Percentiles rank a stretch among this genome's conserved stretches.
These are phyloP conservation scores for Setomelanomma holmii DNA, from an alignment of 2,329 filamentous ascomycete species.

Conservation along the genomic window DNA sequence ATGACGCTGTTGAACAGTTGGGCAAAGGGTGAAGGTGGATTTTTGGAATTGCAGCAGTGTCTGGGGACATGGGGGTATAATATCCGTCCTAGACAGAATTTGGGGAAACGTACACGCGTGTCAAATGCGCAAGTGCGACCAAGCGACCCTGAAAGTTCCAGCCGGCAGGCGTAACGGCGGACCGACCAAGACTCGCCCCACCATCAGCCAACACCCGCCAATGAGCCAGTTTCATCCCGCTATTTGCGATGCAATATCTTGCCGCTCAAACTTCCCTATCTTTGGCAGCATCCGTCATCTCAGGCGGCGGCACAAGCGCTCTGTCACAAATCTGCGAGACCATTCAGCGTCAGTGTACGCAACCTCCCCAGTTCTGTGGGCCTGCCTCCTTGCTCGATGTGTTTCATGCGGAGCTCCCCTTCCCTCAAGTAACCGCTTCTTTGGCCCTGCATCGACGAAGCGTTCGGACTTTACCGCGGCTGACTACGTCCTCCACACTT, in stretches of 20 bases:
- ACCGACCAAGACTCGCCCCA: conserved; percentile 2
- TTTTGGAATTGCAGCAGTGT: too few relatives aligned
- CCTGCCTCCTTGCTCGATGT: not conserved
- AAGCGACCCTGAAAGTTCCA: not conserved
- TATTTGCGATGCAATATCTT: conserved; percentile 10
- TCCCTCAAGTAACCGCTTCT: not conserved
- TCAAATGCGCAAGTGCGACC: not conserved
- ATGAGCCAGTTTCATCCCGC: conserved; percentile 19
- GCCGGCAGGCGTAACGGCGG: not conserved
- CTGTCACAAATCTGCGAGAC: not conserved
- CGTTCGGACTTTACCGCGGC: not conserved
- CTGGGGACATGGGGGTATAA: too few relatives aligned
- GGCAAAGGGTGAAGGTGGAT: not conserved
- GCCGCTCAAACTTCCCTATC: conserved; percentile 18
- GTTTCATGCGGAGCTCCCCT: conserved; percentile 8
- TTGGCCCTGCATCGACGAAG: not conserved
- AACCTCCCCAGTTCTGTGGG: not conserved
- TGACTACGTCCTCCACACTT: conserved; percentile 1
- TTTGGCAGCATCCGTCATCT: conserved; percentile 12
- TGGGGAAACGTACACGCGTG: not conserved
- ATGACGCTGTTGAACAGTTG: not conserved
- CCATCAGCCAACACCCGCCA: conserved; percentile 5
- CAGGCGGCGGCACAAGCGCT: not conserved
- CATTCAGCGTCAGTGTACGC: conserved; percentile 9
- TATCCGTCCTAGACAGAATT: too few relatives aligned